Evolutionary conservation across 2,329 filamentous ascomycete genomes (phyloP).

Genomic region (Tolypocladium guangdongense): DNA sequence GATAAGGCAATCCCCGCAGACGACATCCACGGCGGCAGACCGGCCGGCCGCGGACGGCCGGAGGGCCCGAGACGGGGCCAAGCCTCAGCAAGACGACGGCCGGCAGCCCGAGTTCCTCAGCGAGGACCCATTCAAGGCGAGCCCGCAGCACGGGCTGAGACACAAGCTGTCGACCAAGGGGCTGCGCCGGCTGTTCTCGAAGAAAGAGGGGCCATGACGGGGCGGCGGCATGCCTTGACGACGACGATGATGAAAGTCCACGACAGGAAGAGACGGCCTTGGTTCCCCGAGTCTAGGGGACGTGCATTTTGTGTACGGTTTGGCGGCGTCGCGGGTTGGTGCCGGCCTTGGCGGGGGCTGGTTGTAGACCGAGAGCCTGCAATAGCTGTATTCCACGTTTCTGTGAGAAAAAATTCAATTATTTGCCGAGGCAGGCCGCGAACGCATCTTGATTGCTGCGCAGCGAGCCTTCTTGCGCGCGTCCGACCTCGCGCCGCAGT

Average conservation of each 20-base stretch:
- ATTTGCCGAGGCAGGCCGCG: too few species aligned
- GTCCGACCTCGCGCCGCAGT: neutral
- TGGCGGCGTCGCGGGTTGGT: neutral
- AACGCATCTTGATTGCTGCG: too few species aligned
- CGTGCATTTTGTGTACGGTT: neutral
- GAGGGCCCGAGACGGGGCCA: neutral
- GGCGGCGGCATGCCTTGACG: neutral
- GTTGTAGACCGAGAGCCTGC: neutral
- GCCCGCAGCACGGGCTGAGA: slow-evolving; percentile 4
- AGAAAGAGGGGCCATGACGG: neutral
- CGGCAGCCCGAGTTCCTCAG: slow-evolving; percentile 1
- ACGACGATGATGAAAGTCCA: neutral
- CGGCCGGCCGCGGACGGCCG: neutral
- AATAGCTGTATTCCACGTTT: too few species aligned
- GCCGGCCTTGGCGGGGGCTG: too few species aligned
- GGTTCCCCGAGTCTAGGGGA: neutral
- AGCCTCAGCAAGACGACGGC: neutral
- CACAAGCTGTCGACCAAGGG: slow-evolving; percentile 10
- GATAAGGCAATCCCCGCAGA: neutral
- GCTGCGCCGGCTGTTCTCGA: slow-evolving; percentile 8
- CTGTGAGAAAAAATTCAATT: too few species aligned
- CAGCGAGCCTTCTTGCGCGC: neutral
- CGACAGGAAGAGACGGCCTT: neutral
- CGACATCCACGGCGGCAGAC: neutral
- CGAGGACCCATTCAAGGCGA: slow-evolving; percentile 2